Conservation (phyloP, 192 early-diverging fungal genomes). For the Chytriomyces sp. region DNA sequence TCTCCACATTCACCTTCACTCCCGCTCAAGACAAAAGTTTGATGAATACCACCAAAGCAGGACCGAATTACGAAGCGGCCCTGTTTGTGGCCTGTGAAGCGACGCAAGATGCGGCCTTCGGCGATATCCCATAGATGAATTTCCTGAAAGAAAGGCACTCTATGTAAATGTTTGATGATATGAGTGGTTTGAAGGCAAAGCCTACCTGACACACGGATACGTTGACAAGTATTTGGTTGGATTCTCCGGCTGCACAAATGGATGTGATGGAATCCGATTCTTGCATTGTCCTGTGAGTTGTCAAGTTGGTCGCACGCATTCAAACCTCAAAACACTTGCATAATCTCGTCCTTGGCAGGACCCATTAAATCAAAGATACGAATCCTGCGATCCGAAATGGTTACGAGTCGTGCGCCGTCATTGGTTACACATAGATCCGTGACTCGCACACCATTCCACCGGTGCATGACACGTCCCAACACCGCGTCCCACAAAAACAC, state of each 20-base stretch:
- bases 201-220: constrained; percentile 37
- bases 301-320: background rate
- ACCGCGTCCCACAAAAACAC: constrained; percentile 70
- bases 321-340: constrained; percentile 14
- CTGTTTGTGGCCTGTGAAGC: constrained; percentile 83
- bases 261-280: constrained; percentile 68
- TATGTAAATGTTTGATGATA: background rate
- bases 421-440: constrained; percentile 64
- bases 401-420: constrained; percentile 65
- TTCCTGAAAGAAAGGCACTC: constrained; percentile 50
- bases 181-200: background rate
- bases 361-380: constrained; percentile 67
- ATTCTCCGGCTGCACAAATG: constrained; percentile 61
- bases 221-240: constrained; percentile 63
- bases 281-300: constrained; percentile 34
- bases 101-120: constrained; percentile 66
- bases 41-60: constrained; percentile 82
- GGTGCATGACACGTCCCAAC: constrained; percentile 59
- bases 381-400: constrained; percentile 68
- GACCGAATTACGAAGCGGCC: constrained; percentile 87
- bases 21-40: constrained; percentile 86
- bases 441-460: constrained; percentile 62
- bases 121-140: constrained; percentile 90
- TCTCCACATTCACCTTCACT: constrained; percentile 72
- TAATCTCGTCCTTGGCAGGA: constrained; percentile 47